Evolutionary conservation across 2,329 filamentous ascomycete genomes (phyloP), one percentile per base, ranked within the genome.

Genomic region (Cladosporium sphaerospermum): DNA sequence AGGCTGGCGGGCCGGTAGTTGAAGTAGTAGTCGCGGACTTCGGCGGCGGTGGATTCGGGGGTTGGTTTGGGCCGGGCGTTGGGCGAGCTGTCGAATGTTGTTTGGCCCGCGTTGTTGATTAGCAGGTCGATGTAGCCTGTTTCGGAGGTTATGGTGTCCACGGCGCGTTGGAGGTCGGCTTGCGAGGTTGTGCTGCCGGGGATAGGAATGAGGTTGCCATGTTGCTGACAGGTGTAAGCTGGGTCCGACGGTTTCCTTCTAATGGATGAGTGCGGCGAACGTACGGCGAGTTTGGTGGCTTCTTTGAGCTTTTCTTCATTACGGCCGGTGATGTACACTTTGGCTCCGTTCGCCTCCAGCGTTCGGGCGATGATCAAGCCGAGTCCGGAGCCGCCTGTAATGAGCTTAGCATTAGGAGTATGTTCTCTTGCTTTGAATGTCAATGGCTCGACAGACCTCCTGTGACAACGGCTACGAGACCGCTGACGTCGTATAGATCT

Each of bases 91-190:
- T 66, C 64, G 49, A 55, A 61, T 16, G 64, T 64, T 4, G 64
- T 64, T 45, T 61, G 43, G 23, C 78, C 78, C 13, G 77, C 76
- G 57, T 80, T 80, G 61, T 75, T 75, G 61, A 80, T 69, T 0
- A 80, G 66, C 19, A 80, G 70, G 59, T 81, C 76, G 53, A 80
- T 71, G 57, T 76, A 71, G 40, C 72, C 73, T 3, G 62, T 62
- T 23, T 78, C 71, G 7, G 64, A 56, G 5, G 69, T 65, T 41
- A 79, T 71, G 2, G 64, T 63, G n/a, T 68, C 64, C 10, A 72
- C 75, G 3, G 70, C 73, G 4, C 59, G 59, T 14, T 68, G 62
- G 31, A 78, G 62, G 11, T 73, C 75, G 1, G 64, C 57, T 19
- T 70, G 70, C 16, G 69, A 68, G 4, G 71, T 72, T 1, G 76